Base-by-base conservation (phyloP, 176 grass and related monocot genomes). In the Tillandsia fasciculata region DNA sequence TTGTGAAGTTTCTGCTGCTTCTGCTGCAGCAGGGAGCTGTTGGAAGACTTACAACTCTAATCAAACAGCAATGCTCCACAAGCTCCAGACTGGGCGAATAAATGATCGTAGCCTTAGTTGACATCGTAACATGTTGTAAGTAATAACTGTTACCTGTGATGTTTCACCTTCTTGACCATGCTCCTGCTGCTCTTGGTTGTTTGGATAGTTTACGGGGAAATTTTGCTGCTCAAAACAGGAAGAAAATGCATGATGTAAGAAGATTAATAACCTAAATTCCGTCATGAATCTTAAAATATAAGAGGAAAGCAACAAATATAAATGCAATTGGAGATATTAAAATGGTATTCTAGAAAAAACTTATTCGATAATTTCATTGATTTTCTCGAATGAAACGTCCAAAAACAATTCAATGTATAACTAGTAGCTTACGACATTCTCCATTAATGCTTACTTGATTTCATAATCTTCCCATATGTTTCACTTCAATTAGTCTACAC, bases 141-240 rank as follows among this genome's bases (percentile, higher is more conserved):
- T 73, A 28, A 13, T 64, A 51, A 73, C 24, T 50, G 12, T 54
- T 28, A 85, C 87, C 79, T 85, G 75, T 52, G 79, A 85, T 63
- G 72, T 77, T 76, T 89, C 87, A 54, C 66, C 75, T 52, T 79
- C 72, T 69, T 82, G 76, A 28, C 58, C 68, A 65, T 72, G 74
- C 52, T 81, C 86, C 24, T 71, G 73, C 71, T 81, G 78, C 33
- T 42, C 33, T 57, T 12, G 52, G 59, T 72, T 81, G 49, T 53
- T 84, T 71, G 59, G 29, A 67, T 78, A 74, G 69, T 84, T 59
- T 67, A 75, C 48, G 52, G 42, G 58, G 14, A 53, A 64, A 81
- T 51, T 81, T 64, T 72, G 52, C 52, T 58, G 22, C 15, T 88
- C 5, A 74, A 42, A 70, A 48, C 10, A 51, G 50, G 52, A 74